Conservation (phyloP, 2,329 filamentous ascomycete genomes). For the Aspergillus carbonarius region DNA sequence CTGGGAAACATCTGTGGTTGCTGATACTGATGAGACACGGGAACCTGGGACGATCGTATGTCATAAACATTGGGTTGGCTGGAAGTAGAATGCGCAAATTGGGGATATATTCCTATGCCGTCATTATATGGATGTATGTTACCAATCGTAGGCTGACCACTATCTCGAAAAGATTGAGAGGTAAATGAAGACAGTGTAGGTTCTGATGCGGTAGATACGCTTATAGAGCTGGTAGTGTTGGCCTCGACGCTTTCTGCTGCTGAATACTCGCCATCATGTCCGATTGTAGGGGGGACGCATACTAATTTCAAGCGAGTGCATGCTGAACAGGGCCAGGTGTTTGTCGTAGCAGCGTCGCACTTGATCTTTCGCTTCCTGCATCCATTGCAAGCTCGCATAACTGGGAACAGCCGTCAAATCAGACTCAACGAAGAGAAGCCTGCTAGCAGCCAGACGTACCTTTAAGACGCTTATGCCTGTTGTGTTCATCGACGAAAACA, state of each 20-base stretch:
- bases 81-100: conserved; percentile 34
- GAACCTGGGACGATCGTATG: conserved; percentile 31
- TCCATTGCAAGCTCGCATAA: conserved; percentile 96
- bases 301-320: conserved; percentile 90
- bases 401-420: conserved; percentile 47
- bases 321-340: conserved; percentile 95
- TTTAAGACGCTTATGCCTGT: conserved; percentile 94
- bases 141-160: conserved; percentile 54
- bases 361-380: conserved; percentile 96
- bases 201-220: conserved; percentile 43
- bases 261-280: conserved; percentile 61
- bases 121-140: conserved; percentile 45
- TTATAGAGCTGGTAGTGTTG: conserved; percentile 20
- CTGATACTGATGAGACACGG: conserved; percentile 31
- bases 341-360: conserved; percentile 94
- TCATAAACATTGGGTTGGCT: conserved; percentile 33
- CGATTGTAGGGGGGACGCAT: conserved; percentile 84
- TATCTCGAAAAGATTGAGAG: conserved; percentile 44
- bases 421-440: background rate
- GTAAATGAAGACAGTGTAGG: conserved; percentile 55
- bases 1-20: conserved; percentile 29
- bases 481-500: conserved; percentile 98
- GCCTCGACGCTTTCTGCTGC: conserved; percentile 31
- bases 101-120: conserved; percentile 40
- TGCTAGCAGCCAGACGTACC: conserved; percentile 53